Evolutionary conservation across 129 eudicot genomes (phyloP), one percentile per base, ranked within the genome.

Genomic region (Chrysanthemum makinoi): DNA sequence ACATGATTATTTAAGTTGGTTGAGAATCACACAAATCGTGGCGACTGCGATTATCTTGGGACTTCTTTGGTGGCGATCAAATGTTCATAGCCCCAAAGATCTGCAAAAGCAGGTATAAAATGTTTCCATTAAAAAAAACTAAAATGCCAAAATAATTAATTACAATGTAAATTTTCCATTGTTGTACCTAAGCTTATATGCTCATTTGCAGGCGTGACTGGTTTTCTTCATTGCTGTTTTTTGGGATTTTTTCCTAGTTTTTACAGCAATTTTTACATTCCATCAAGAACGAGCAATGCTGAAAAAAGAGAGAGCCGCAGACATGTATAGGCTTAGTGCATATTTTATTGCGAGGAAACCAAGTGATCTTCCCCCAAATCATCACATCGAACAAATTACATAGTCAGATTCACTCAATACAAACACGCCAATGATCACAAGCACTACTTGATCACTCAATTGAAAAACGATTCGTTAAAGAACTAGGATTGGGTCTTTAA

Each of bases 261-360:
- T 95, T 82, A 87, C 99, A 8, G 99, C 99, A 44, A 95, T 95
- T 20, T 95, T 95, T 61, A 84, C 97, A 72, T 95, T 95, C 80
- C 99, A 97, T 14, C 99, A 95, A 90, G 97, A 95, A 76, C 81
- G 94, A 67, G 97, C 99, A 6, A 90, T 95, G 99, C 80, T 95
- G 39, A 86, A 81, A 69, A 95, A 95, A 77, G 99, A 95, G 77
- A 53, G 97, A 68, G 90, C 96, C 47, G 99, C 99, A 7, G 97
- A 90, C 66, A 95, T 95, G 99, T 95, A 95, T 75, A 83, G 94
- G 75, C 78, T 90, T 47, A 95, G 99, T 57, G 97, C 99, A 13
- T 95, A 95, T 84, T 95, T 95, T 65, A 61, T 95, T 77, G 99
- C 99, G 12, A 80, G 97, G 46, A 95, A 86, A 9, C 86, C 99